These are phyloP conservation scores for Hymenoscyphus fructigenus DNA, from an alignment of 2,329 filamentous ascomycete genomes.

Conservation along the genomic window DNA sequence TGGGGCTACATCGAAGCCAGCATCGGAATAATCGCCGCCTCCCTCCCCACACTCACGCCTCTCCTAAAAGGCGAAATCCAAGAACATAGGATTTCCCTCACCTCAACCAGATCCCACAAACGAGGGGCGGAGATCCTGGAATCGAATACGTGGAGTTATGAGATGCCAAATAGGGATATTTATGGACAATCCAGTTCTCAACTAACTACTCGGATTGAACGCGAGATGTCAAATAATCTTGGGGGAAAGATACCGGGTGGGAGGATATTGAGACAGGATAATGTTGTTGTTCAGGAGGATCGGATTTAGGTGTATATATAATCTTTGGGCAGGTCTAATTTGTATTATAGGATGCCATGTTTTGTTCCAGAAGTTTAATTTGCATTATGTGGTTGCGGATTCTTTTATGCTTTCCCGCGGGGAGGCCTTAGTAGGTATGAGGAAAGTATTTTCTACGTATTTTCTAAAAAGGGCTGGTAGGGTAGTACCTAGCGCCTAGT, in stretches of 20 bases:
- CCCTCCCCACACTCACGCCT: background rate
- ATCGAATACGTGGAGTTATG: background rate
- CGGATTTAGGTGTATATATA: background rate
- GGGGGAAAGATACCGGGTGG: background rate
- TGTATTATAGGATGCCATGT: no score
- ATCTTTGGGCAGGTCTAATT: background rate
- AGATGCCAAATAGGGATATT: background rate
- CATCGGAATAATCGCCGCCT: conserved; percentile 1
- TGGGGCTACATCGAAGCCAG: background rate
- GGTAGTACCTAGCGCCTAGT: no score
- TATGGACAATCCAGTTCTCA: background rate
- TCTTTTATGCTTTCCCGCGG: no score
- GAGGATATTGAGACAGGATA: background rate
- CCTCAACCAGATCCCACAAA: background rate
- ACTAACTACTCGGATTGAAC: background rate
- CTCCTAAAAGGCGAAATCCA: background rate
- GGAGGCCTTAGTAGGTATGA: no score
- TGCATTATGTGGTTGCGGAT: no score
- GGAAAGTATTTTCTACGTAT: no score
- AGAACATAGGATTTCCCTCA: background rate
- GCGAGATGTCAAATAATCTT: background rate
- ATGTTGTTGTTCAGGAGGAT: conserved; percentile 1
- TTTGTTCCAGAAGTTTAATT: no score
- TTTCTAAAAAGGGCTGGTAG: no score
- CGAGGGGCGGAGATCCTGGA: background rate